Evolutionary conservation across 2,329 filamentous ascomycete species (phyloP).

Genomic region (Diplodia mutila): DNA sequence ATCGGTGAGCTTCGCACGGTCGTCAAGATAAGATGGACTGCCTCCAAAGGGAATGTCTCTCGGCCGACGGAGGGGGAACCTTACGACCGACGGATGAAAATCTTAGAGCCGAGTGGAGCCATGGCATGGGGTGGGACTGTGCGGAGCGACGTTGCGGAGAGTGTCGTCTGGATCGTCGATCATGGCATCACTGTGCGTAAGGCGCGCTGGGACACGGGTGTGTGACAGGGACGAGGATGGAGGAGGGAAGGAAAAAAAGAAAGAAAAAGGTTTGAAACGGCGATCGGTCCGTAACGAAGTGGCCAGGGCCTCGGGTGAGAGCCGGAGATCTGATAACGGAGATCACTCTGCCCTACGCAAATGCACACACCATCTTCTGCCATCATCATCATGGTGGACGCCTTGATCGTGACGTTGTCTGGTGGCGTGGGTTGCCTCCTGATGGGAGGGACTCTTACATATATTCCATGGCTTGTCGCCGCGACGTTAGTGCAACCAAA

Average conservation of each 20-base stretch:
- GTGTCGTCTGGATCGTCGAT: neutral
- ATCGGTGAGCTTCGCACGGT: neutral
- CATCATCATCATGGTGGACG: neutral
- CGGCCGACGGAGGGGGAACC: neutral
- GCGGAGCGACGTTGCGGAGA: conserved; percentile 2
- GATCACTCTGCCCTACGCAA: neutral
- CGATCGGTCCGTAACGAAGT: neutral
- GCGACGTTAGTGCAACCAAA: neutral
- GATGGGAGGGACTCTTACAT: neutral
- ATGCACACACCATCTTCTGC: neutral
- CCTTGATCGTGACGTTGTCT: neutral
- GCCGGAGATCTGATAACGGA: conserved; percentile 17
- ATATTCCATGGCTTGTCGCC: neutral
- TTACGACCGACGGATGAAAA: no score
- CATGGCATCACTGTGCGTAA: conserved; percentile 4
- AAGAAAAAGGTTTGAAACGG: neutral
- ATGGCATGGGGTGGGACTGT: neutral
- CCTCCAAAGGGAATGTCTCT: neutral
- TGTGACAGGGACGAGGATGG: neutral
- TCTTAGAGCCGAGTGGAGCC: neutral
- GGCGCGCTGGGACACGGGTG: neutral
- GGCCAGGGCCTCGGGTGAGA: neutral
- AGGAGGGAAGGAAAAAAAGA: neutral
- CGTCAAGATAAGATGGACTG: neutral
- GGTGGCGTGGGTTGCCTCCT: neutral